Evolutionary conservation across 768 basidiomycete species (phyloP).

Genomic region (Lentinula boryana): DNA sequence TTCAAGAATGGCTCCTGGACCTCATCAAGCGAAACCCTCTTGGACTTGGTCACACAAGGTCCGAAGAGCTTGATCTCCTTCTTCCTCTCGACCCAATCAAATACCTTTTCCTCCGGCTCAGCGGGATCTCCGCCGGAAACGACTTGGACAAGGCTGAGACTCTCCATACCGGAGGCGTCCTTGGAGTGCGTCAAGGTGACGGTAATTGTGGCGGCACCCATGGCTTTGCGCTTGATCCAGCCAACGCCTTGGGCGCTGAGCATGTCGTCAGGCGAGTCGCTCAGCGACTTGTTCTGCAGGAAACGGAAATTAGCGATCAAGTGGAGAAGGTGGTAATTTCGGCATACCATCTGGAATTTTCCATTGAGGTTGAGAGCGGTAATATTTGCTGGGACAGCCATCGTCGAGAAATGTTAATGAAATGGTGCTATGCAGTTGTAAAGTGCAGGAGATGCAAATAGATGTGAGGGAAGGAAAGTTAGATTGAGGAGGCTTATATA

Average conservation of each 20-base stretch:
- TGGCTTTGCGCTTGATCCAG: conserved; percentile 65
- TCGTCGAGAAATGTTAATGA: conserved; percentile 19
- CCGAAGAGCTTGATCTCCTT: conserved; percentile 65
- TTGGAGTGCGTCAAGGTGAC: conserved; percentile 60
- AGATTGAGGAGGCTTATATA: background rate
- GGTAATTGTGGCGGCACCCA: conserved; percentile 50
- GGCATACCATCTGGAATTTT: conserved; percentile 53
- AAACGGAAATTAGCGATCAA: background rate
- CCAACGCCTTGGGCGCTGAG: conserved; percentile 65
- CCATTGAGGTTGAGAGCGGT: conserved; percentile 57
- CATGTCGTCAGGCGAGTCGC: conserved; percentile 56
- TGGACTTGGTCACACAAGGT: conserved; percentile 44
- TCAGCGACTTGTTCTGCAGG: conserved; percentile 61
- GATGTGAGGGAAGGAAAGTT: background rate
- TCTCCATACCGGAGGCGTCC: conserved; percentile 53
- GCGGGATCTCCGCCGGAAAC: background rate
- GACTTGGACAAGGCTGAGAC: conserved; percentile 56
- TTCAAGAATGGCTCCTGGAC: conserved; percentile 38
- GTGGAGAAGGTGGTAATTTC: background rate
- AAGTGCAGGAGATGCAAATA: background rate
- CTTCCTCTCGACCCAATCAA: conserved; percentile 47
- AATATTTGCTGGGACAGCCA: conserved; percentile 62
- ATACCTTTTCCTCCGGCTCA: background rate
- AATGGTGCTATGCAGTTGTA: background rate
- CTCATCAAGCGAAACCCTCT: conserved; percentile 42